phyloP scores from a whole-genome alignment of 2,329 filamentous ascomycete species.

The Cladorrhinum sp. region DNA sequence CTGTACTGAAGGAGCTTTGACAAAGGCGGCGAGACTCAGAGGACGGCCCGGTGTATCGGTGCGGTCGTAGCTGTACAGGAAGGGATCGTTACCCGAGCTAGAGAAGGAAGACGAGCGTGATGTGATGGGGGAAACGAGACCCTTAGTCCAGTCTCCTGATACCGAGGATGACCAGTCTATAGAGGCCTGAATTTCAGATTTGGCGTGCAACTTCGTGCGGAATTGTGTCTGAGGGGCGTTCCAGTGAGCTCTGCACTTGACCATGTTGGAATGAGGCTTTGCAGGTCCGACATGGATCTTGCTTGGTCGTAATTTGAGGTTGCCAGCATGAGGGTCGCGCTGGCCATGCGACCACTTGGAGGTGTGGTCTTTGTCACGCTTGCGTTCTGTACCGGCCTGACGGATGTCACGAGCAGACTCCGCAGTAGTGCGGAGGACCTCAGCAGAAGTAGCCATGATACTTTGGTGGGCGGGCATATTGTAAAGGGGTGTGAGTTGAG shows the following conservation, averaged over 20 bases:
- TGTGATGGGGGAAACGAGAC: not conserved
- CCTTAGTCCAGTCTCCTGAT: conserved; percentile 11
- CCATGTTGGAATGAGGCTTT: conserved; percentile 35
- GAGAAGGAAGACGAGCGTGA: conserved; percentile 17
- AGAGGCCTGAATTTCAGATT: conserved; percentile 34
- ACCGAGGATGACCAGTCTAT: conserved; percentile 33
- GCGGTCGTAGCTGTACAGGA: conserved; percentile 45
- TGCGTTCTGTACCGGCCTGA: conserved; percentile 41
- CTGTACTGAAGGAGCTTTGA: conserved; percentile 34
- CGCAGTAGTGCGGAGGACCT: conserved; percentile 5
- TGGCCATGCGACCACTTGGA: conserved; percentile 43
- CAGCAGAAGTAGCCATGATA: conserved; percentile 16
- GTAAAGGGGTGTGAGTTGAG: not conserved
- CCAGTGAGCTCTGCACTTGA: conserved; percentile 34
- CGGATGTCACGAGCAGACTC: conserved; percentile 43
- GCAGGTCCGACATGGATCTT: conserved; percentile 19
- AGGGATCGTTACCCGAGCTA: conserved; percentile 32
- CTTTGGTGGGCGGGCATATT: not conserved
- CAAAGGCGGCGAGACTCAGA: conserved; percentile 37
- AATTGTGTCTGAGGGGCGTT: conserved; percentile 31
- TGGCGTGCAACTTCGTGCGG: conserved; percentile 34
- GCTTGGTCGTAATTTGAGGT: conserved; percentile 36
- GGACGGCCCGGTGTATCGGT: conserved; percentile 38
- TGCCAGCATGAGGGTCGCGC: conserved; percentile 31
- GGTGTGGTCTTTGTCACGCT: conserved; percentile 42